Percentiles rank a stretch among this genome's conserved stretches.
phyloP scores from a whole-genome alignment of 805 yeast species.

The Ogataea nakhonphanomensis region DNA sequence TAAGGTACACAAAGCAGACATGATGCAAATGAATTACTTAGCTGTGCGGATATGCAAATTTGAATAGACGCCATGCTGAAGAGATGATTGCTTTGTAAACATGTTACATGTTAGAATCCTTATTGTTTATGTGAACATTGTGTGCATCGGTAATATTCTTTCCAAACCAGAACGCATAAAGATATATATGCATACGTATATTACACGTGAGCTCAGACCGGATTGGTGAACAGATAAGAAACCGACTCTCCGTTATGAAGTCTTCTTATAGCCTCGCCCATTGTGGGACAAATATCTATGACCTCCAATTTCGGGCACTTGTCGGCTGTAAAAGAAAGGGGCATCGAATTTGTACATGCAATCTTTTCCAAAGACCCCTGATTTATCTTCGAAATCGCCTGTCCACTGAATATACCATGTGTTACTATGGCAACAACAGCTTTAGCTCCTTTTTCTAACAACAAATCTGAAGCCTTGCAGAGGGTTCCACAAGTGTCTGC shows the following conservation, averaged over 20 bases:
- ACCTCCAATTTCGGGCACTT: conserved; percentile 68
- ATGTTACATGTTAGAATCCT: too few relatives aligned
- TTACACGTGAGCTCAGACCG: conserved; percentile 24
- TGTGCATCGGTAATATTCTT: neutral
- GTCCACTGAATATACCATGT: conserved; percentile 89
- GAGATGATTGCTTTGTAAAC: too few relatives aligned
- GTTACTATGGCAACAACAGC: conserved; percentile 91
- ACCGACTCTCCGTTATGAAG: conserved; percentile 96
- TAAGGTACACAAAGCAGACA: too few relatives aligned
- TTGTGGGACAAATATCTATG: conserved; percentile 78
- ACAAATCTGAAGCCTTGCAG: conserved; percentile 88
- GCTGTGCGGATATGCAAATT: too few relatives aligned
- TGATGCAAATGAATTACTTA: too few relatives aligned
- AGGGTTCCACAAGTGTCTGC: conserved; percentile 98
- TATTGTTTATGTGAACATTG: too few relatives aligned
- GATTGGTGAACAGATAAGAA: conserved; percentile 78
- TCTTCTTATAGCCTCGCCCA: conserved; percentile 93
- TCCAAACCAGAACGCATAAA: neutral
- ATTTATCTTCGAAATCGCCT: conserved; percentile 72
- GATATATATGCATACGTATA: conserved; percentile 2
- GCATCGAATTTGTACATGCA: conserved; percentile 92
- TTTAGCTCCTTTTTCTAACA: conserved; percentile 76
- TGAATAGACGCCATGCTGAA: too few relatives aligned
- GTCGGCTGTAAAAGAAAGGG: conserved; percentile 61
- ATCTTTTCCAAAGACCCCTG: conserved; percentile 64